phyloP scores from a whole-genome alignment of 495 filamentous ascomycete genomes.

The Aspergillus sclerotiicarbonarius region DNA sequence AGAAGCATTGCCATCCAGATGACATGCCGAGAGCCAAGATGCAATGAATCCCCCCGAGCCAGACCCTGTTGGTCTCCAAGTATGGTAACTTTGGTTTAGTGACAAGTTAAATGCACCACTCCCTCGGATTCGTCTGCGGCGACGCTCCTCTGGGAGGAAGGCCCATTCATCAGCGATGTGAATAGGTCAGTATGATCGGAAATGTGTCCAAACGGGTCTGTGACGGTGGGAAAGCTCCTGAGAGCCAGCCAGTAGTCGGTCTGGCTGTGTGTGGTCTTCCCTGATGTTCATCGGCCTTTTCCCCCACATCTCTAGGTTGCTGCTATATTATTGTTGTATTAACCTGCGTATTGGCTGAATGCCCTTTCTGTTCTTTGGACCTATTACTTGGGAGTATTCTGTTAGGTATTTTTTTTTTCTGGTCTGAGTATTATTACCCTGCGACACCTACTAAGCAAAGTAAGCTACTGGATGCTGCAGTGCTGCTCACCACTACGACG shows the following conservation, averaged over 20 bases:
- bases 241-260: neutral
- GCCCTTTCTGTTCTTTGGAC: neutral
- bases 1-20: neutral
- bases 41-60: constrained; percentile 10
- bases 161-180: neutral
- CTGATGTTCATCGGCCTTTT: constrained; percentile 1
- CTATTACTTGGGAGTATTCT: constrained; percentile 5
- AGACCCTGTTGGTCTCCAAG: constrained; percentile 14
- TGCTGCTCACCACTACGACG: constrained; percentile 5
- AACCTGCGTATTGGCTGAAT: neutral
- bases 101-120: constrained; percentile 14
- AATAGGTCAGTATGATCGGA: neutral
- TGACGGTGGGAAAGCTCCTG: neutral
- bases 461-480: neutral
- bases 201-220: neutral
- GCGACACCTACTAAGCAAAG: neutral
- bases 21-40: constrained; percentile 16
- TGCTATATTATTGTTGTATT: neutral
- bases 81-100: constrained; percentile 19
- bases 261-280: neutral
- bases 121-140: neutral
- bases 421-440: neutral
- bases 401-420: constrained; percentile 9
- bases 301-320: constrained; percentile 12
- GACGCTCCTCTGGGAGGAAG: too few relatives aligned